Base-by-base conservation (phyloP, 2,329 filamentous ascomycete species). In the Periconia sp. region DNA sequence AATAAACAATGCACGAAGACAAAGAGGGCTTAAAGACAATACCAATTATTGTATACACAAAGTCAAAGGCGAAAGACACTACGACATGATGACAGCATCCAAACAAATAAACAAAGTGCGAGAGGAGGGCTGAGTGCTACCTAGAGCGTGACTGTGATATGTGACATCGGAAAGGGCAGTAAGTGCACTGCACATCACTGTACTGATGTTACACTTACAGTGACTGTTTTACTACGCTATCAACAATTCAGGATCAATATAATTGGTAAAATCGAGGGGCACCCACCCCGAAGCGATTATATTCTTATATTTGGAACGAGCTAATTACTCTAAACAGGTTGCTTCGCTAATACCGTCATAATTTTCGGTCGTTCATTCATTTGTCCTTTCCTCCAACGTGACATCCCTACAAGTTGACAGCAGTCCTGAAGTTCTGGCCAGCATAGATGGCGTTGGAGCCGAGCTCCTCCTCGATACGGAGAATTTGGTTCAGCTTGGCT, bases 401-500 rank as follows among this genome's bases (percentile, higher is more conserved):
- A 19, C 40, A 40, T 20, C 6, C 46, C 56, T 69, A 74, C 55
- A 97, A 78, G 82, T 90, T 92, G 72, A 97, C 88, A 60, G 93
- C 81, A 68, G 81, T 92, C 82, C 93, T 90, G 91, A 97, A 99
- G 75, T 91, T 92, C 74, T 83, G 80, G 68, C 94, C 94, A 68
- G 93, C 92, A 76, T 93, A 99, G 79, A 97, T 74, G 67, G 93
- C 94, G 71, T 94, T 88, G 71, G 87, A 85, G 69, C 92, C 92
- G 19, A 52, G 54, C 54, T 99, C 94, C 84, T 99, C 94, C 86
- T 99, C 94, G 70, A 99, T 99, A 75, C 94, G 91, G 74, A 99
- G 90, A 74, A 99, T 96, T 85, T 99, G 94, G 90, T 99, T 99
- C 76, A 99, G 90, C 87, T 99, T 99, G 79, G 94, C 94, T 67